Evolutionary conservation across 805 yeast species (phyloP), one percentile per base, ranked within the genome.

Genomic region (Nakazawaea anatomiae): DNA sequence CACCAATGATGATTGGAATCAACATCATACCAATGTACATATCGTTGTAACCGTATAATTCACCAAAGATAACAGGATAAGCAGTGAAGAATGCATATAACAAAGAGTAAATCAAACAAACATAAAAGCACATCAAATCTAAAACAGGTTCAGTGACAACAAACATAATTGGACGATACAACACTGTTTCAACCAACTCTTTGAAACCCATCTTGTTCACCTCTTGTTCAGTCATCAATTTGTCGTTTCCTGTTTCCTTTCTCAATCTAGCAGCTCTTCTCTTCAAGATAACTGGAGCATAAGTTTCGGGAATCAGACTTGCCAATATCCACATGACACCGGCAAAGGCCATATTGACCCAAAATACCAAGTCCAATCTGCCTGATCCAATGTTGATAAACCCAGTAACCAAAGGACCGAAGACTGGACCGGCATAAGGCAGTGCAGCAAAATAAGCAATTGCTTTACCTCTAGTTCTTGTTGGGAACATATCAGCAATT

Each of bases 81-180:
- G 97, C 97, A 70, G 89, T 90, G 82, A 90, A 90, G 74, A 90
- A 90, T 10, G 96, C 96, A 62, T 90, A 90, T 47, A 90, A 74
- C 64, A 90, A 74, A n/a, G 96, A 85, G 71, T 90, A 90, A 66
- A 90, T 89, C 64, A 90, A 75, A 56, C 95, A 90, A 54, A 90
- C 92, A 67, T 89, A 90, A 59, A 80, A 79, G 67, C 96, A 89
- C 75, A 90, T 80, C 58, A 89, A 71, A 61, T 83, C 94, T 60
- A 90, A 72, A 30, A 89, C 95, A 4, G 96, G 96, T 66, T 90
- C 97, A 30, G 91, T 81, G 25, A 79, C 66, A 14, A 82, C 81
- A 63, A 89, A 87, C 62, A 80, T 82, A 55, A 92, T 69, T 2
- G 98, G 98, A 60, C 97, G 79, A 58, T 80, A 68, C 51, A 91